Evolutionary conservation across 352 stramenopile species (phyloP).

Genomic region (Phytophthora foliorum): DNA sequence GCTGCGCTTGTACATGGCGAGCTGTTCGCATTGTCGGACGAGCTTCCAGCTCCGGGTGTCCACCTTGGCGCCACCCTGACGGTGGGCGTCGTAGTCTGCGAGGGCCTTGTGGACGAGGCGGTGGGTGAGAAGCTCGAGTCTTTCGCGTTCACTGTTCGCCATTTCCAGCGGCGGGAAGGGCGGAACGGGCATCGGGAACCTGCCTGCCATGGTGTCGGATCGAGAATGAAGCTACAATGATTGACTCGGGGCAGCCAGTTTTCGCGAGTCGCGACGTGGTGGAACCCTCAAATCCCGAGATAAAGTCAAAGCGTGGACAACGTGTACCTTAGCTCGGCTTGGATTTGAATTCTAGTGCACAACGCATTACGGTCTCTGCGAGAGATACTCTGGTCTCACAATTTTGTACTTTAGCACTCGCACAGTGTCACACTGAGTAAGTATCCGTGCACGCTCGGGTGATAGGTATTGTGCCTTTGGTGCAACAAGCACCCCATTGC

Average conservation of each 20-base stretch:
- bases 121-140: constrained; percentile 42
- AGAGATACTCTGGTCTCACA: not conserved
- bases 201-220: constrained; percentile 34
- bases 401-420: too few species aligned
- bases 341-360: constrained; percentile 14
- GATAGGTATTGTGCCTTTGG: not conserved
- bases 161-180: constrained; percentile 42
- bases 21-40: constrained; percentile 40
- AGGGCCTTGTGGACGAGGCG: constrained; percentile 44
- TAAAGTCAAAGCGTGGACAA: constrained; percentile 14
- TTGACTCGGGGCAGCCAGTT: constrained; percentile 31
- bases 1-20: constrained; percentile 40
- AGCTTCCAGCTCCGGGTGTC: constrained; percentile 40
- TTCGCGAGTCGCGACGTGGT: constrained; percentile 24
- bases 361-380: not conserved
- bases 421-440: not conserved
- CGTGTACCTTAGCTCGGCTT: constrained; percentile 9
- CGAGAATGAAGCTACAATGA: constrained; percentile 6
- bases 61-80: constrained; percentile 22
- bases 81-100: constrained; percentile 41
- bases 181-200: constrained; percentile 29
- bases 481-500: not conserved
- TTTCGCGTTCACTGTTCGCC: constrained; percentile 37
- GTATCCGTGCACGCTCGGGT: not conserved
- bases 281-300: constrained; percentile 35